These are phyloP conservation scores for Salix udensis DNA, from an alignment of 345 rosid genomes.

Conservation along the genomic window DNA sequence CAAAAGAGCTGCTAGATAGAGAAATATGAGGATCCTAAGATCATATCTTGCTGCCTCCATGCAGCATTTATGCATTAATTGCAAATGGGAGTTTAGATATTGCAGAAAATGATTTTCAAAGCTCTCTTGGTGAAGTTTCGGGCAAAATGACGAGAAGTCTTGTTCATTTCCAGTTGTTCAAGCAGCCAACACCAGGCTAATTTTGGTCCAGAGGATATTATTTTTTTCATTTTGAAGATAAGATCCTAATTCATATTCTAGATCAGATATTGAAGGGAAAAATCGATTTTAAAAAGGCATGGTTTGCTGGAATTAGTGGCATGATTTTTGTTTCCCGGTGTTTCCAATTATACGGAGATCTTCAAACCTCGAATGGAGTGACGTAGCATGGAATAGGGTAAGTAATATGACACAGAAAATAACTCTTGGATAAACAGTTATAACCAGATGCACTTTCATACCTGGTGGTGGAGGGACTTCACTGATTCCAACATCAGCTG, in stretches of 20 bases:
- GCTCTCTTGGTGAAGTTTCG: neutral
- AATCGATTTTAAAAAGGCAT: neutral
- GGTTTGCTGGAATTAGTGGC: too few species aligned
- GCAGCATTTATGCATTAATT: neutral
- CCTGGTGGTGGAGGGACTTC: slow-evolving; percentile 41
- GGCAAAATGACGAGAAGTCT: too few species aligned
- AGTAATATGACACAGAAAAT: neutral
- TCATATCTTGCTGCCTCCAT: neutral
- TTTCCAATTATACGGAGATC: too few species aligned
- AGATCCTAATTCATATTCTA: neutral
- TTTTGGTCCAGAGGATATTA: too few species aligned
- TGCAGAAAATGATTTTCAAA: neutral
- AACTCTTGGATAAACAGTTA: neutral
- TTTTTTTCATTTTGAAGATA: too few species aligned
- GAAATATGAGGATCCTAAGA: neutral
- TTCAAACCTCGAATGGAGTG: neutral
- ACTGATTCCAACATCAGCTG: slow-evolving; percentile 30
- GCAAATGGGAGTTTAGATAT: neutral
- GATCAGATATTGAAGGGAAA: neutral
- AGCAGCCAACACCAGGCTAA: too few species aligned
- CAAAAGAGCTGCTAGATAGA: neutral
- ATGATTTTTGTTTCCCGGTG: too few species aligned
- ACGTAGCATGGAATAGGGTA: neutral
- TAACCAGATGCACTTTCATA: slow-evolving; percentile 5
- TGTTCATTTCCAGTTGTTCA: too few species aligned